A percentile compares a stretch with the other conserved stretches of the same genome.
These are phyloP conservation scores for Elsinoe australis DNA, from an alignment of 2,329 filamentous ascomycete species.

Conservation along the genomic window DNA sequence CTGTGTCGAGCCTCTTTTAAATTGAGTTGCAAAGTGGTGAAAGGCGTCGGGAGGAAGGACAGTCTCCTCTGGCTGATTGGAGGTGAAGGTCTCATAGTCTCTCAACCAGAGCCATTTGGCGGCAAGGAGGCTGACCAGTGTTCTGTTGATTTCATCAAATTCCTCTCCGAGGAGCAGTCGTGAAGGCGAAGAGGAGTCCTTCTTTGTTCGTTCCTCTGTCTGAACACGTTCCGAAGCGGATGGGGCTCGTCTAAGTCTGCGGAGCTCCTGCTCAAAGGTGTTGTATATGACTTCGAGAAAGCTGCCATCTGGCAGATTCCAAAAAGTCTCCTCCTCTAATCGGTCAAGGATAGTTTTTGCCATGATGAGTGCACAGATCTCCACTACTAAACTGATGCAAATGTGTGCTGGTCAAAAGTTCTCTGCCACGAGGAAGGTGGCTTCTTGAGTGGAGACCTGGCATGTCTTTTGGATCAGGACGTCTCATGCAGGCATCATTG, in stretches of 20 bases:
- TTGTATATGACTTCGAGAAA: background rate
- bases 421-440: too few species aligned
- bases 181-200: background rate
- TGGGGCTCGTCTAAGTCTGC: background rate
- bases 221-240: background rate
- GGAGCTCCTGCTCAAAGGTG: background rate
- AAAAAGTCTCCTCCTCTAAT: background rate
- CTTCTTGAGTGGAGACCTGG: too few species aligned
- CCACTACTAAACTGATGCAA: too few species aligned
- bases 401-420: too few species aligned
- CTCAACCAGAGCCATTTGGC: background rate
- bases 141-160: constrained; percentile 1
- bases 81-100: constrained; percentile 4
- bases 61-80: background rate
- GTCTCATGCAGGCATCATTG: too few species aligned
- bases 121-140: constrained; percentile 3
- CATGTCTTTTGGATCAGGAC: too few species aligned
- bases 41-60: background rate
- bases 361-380: background rate
- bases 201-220: background rate
- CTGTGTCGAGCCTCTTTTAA: too few species aligned
- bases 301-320: background rate
- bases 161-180: background rate
- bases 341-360: background rate
- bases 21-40: background rate